Conservation (phyloP, 2,329 filamentous ascomycete genomes). For the Monosporascus sp. region DNA sequence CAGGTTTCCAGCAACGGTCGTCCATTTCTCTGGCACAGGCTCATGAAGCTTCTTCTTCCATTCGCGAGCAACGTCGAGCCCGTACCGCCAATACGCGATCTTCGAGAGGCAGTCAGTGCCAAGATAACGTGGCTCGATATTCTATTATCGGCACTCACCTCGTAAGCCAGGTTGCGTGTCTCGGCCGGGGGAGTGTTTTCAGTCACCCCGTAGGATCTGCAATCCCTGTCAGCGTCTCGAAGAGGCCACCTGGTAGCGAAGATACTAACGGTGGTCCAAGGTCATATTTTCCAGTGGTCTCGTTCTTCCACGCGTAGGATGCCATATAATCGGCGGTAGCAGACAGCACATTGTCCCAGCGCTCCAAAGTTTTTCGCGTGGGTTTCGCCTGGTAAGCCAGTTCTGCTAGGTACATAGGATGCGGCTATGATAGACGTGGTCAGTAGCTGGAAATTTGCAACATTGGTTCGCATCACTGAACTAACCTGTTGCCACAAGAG, state of each 20-base stretch:
- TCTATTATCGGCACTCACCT: constrained; percentile 21
- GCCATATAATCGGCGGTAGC: constrained; percentile 27
- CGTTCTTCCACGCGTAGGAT: constrained; percentile 27
- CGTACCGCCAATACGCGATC: constrained; percentile 45
- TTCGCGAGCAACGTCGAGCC: constrained; percentile 36
- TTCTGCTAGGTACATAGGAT: constrained; percentile 33
- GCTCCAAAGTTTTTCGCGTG: constrained; percentile 16
- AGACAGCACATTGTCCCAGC: constrained; percentile 22
- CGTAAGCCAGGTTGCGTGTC: constrained; percentile 44
- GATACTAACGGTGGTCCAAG: constrained; percentile 38
- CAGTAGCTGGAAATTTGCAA: background rate
- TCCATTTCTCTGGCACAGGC: constrained; percentile 34
- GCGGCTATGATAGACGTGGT: constrained; percentile 29
- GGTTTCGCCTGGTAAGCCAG: constrained; percentile 24
- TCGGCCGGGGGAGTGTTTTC: constrained; percentile 44
- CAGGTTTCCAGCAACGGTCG: constrained; percentile 34
- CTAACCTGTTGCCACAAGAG: constrained; percentile 43
- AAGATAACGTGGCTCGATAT: background rate
- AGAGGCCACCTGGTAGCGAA: background rate
- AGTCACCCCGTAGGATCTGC: constrained; percentile 40
- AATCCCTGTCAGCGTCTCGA: background rate
- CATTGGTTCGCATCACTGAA: background rate
- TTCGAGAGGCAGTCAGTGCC: background rate
- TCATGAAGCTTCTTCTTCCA: constrained; percentile 39
- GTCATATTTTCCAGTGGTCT: constrained; percentile 26